Evolutionary conservation across 345 rosid species (phyloP), one percentile per base, ranked within the genome.

Genomic region (Excoecaria agallocha): DNA sequence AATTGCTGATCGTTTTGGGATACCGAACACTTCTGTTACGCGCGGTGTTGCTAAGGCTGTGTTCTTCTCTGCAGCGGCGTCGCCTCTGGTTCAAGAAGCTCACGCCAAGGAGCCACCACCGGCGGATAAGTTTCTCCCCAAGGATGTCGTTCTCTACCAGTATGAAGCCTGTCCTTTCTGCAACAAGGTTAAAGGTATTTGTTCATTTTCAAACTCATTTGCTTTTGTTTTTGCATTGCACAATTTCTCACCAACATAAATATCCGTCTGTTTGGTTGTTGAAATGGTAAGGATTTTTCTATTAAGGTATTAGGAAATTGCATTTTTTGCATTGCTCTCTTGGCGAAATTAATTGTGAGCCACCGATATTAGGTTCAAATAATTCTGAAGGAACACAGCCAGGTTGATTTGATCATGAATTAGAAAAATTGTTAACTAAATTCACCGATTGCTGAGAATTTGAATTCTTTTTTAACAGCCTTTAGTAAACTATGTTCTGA

Each of bases 101-200:
- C 89, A 76, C 76, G 96, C 94, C 20, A 91, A 92, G 88, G 94
- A 88, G 78, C 48, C 25, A 68, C 77, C 82, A 1, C 76, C 41
- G 0, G n/a, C 83, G 8, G 79, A 71, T 75, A 90, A 83, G 74
- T 82, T 86, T 54, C 69, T 75, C 9, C 91, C 89, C 46, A 85
- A 81, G 25, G 96, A 95, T 46, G 91, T 93, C 12, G 89, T 93
- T 68, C 88, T 93, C 10, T 95, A 95, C 81, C 99, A 95, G 86
- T 95, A 91, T 74, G 96, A 93, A 74, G 98, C 99, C 68, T 95
- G 97, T 78, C 97, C 98, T 77, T 95, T 95, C 80, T 91, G 98
- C 85, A 95, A 95, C 84, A 95, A 95, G 83, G 89, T 93, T 69
- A 93, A 89, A 91, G 94, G 96, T 94, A 79, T 49, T 1, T 30